Conservation (phyloP, 768 basidiomycete species). For the Lactarius hatsudake region DNA sequence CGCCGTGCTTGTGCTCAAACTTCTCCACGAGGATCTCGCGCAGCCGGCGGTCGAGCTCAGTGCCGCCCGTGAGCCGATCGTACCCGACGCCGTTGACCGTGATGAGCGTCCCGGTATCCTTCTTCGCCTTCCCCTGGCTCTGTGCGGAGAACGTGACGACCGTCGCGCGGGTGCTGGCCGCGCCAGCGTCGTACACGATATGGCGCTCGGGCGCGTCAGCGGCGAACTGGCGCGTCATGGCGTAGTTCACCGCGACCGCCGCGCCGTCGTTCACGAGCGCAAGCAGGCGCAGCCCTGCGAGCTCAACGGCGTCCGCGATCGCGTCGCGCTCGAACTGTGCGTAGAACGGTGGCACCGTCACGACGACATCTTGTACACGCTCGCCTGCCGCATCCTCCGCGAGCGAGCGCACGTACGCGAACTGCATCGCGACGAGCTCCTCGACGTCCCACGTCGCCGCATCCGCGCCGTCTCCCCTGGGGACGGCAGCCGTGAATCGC, state of each 20-base stretch:
- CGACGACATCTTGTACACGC: constrained; percentile 75
- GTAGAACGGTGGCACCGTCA: constrained; percentile 90
- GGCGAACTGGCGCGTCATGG: constrained; percentile 90
- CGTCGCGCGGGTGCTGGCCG: constrained; percentile 75
- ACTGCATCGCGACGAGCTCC: constrained; percentile 92
- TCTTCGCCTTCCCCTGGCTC: constrained; percentile 42
- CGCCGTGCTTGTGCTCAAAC: constrained; percentile 71
- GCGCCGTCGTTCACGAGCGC: constrained; percentile 91
- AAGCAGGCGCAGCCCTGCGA: constrained; percentile 80
- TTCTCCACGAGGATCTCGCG: constrained; percentile 74
- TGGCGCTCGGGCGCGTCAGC: constrained; percentile 73
- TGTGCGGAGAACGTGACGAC: constrained; percentile 61
- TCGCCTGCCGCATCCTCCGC: constrained; percentile 77
- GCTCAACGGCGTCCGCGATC: constrained; percentile 86
- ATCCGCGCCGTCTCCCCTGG: constrained; percentile 48
- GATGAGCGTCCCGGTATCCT: constrained; percentile 59
- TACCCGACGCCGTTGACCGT: constrained; percentile 80
- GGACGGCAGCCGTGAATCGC: constrained; percentile 39
- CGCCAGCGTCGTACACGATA: constrained; percentile 92
- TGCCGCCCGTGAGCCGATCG: constrained; percentile 72
- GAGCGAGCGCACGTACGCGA: constrained; percentile 84
- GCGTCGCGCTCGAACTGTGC: constrained; percentile 90
- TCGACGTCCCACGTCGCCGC: constrained; percentile 72
- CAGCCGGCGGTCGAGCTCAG: constrained; percentile 79
- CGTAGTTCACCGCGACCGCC: constrained; percentile 95